Conservation (phyloP, 345 rosid species). For the Xanthoceras sorbifolium region DNA sequence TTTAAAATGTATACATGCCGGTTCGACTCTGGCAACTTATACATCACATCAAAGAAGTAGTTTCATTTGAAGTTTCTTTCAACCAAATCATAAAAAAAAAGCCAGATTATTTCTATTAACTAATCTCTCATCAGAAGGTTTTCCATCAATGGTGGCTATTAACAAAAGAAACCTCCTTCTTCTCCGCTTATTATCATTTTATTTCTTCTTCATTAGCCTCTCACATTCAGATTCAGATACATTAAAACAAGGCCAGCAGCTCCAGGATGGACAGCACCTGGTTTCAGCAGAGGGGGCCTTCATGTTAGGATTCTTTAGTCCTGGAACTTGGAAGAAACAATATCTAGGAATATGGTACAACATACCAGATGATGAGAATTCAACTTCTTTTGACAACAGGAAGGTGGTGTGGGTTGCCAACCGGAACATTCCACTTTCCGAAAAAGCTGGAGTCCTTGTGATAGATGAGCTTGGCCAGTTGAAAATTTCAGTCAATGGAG, state of each 20-base stretch:
- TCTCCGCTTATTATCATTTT: background rate
- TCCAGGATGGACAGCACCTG: slow-evolving; percentile 11
- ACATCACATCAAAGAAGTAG: no score
- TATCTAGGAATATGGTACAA: slow-evolving; percentile 26
- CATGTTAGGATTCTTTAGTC: slow-evolving; percentile 25
- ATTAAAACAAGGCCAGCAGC: slow-evolving; percentile 11
- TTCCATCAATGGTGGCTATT: background rate
- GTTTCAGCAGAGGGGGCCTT: slow-evolving; percentile 18
- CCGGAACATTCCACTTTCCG: background rate
- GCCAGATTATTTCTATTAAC: background rate
- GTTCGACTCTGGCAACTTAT: no score
- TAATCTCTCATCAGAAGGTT: background rate
- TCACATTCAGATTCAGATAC: slow-evolving; percentile 15
- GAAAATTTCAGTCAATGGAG: background rate
- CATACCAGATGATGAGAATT: background rate
- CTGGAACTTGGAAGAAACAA: slow-evolving; percentile 1
- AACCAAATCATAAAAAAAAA: no score
- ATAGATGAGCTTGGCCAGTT: slow-evolving; percentile 14
- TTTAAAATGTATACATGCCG: no score
- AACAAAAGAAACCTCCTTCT: background rate
- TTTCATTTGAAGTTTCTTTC: no score
- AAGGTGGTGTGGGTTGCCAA: slow-evolving; percentile 24
- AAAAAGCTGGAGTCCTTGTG: slow-evolving; percentile 5
- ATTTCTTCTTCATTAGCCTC: background rate
- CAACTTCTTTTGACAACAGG: background rate